These are phyloP conservation scores for Phialophora macrospora DNA, from an alignment of 2,329 filamentous ascomycete species.

Conservation along the genomic window DNA sequence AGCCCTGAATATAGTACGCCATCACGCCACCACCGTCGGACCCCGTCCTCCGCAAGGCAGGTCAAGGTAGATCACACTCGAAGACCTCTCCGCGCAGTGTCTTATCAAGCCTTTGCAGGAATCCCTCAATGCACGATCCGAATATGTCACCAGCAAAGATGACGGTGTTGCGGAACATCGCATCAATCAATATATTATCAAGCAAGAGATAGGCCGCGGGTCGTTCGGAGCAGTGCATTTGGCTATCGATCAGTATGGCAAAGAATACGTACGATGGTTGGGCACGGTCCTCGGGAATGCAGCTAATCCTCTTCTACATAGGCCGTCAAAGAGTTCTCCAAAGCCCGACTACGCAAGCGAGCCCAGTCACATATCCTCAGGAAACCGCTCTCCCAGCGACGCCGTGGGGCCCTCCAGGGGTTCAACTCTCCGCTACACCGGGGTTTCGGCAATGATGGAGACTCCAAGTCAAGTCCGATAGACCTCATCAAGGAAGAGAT, in stretches of 20 bases:
- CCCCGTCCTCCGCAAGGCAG: constrained; percentile 63
- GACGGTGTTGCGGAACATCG: constrained; percentile 81
- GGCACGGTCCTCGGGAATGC: not conserved
- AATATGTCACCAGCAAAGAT: constrained; percentile 82
- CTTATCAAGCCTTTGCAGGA: constrained; percentile 60
- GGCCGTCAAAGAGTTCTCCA: constrained; percentile 98
- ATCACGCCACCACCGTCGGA: constrained; percentile 67
- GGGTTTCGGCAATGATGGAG: constrained; percentile 59
- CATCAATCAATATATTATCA: constrained; percentile 94
- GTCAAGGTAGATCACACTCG: constrained; percentile 60
- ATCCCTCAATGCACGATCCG: constrained; percentile 86
- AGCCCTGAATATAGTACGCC: constrained; percentile 65
- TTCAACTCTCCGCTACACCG: constrained; percentile 69
- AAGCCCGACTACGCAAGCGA: constrained; percentile 83
- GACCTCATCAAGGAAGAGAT: constrained; percentile 94
- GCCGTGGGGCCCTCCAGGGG: constrained; percentile 58
- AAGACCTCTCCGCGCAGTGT: not conserved
- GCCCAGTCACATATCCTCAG: constrained; percentile 87
- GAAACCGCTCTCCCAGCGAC: constrained; percentile 59
- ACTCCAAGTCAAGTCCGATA: constrained; percentile 63
- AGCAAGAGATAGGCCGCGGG: constrained; percentile 93
- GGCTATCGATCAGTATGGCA: constrained; percentile 85
- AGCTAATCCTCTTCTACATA: constrained; percentile 47
- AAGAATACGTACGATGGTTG: constrained; percentile 78
- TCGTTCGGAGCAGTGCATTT: constrained; percentile 94